Conservation (phyloP, 2,329 filamentous ascomycete genomes). For the Decorospora gaudefroyi region DNA sequence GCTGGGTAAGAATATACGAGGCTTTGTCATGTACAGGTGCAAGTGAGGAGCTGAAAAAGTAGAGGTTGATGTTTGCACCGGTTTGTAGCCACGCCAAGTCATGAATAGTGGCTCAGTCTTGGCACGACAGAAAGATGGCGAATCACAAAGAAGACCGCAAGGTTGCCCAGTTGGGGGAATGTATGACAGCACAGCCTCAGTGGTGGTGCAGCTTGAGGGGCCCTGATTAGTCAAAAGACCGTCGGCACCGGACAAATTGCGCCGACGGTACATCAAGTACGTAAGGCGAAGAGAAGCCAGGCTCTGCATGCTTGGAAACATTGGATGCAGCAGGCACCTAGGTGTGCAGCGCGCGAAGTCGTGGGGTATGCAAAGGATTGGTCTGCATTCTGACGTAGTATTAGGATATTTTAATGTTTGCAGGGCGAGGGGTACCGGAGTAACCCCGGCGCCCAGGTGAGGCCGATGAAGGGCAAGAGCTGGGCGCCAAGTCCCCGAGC, state of each 20-base stretch:
- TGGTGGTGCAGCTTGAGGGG: slow-evolving; percentile 12
- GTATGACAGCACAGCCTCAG: slow-evolving; percentile 24
- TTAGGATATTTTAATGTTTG: neutral
- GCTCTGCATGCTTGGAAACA: neutral
- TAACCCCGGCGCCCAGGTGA: slow-evolving; percentile 6
- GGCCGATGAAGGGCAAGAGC: slow-evolving; percentile 1
- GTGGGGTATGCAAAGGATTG: too few species aligned
- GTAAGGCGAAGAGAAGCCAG: slow-evolving; percentile 17
- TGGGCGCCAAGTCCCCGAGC: slow-evolving; percentile 3
- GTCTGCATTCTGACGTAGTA: too few species aligned
- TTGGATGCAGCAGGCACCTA: too few species aligned
- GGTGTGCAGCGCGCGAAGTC: too few species aligned
- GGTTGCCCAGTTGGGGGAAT: neutral
- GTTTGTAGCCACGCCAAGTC: too few species aligned
- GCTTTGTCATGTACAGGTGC: neutral
- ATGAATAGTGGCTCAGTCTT: too few species aligned
- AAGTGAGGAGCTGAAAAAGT: neutral
- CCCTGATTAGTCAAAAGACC: slow-evolving; percentile 15
- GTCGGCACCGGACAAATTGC: slow-evolving; percentile 18
- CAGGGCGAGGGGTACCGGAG: slow-evolving; percentile 4
- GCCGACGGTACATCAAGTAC: slow-evolving; percentile 19
- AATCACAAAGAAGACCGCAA: slow-evolving; percentile 11
- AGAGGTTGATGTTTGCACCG: too few species aligned
- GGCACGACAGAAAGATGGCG: slow-evolving; percentile 1
- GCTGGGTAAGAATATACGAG: neutral